A percentile compares a stretch with the other conserved stretches of the same genome.
These are phyloP conservation scores for Diophrys sp. DNA, from an alignment of 73 alveolate genomes.

Conservation along the genomic window DNA sequence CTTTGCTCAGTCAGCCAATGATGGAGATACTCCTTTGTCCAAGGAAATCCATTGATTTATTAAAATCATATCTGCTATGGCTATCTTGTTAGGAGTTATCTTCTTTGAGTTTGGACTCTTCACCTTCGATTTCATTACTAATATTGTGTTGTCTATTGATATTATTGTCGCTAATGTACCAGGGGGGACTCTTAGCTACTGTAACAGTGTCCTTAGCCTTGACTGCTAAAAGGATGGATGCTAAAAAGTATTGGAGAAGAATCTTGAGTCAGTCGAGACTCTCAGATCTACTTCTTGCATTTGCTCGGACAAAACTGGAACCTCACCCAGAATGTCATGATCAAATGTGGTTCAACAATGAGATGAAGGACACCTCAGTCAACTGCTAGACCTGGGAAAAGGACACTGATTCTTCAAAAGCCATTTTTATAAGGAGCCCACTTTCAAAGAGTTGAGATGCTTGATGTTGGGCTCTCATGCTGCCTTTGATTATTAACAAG, in stretches of 20 bases:
- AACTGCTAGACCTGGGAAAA: slow-evolving; percentile 57
- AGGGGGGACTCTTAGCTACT: slow-evolving; percentile 88
- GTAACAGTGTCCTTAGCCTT: slow-evolving; percentile 91
- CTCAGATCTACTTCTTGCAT: slow-evolving; percentile 97
- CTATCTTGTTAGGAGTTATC: slow-evolving; percentile 79
- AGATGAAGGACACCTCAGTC: slow-evolving; percentile 75
- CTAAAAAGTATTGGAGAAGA: slow-evolving; percentile 87
- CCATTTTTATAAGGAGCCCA: too few species aligned
- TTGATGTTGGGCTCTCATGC: slow-evolving; percentile 47
- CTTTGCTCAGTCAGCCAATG: slow-evolving; percentile 82
- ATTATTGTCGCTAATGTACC: slow-evolving; percentile 97
- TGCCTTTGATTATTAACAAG: slow-evolving; percentile 25
- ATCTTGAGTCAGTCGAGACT: slow-evolving; percentile 94
- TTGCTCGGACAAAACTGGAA: slow-evolving; percentile 98
- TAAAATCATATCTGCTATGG: slow-evolving; percentile 85
- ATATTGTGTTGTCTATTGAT: slow-evolving; percentile 88
- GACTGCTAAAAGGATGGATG: slow-evolving; percentile 95
- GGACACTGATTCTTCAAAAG: too few species aligned
- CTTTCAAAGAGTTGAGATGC: too few species aligned
- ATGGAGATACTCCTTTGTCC: slow-evolving; percentile 85
- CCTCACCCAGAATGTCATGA: slow-evolving; percentile 95
- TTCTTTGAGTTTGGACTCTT: slow-evolving; percentile 86
- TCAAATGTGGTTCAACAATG: slow-evolving; percentile 89
- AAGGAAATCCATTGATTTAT: slow-evolving; percentile 87
- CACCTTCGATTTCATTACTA: slow-evolving; percentile 79